A percentile compares a stretch with the other conserved stretches of the same genome.
Evolutionary conservation across 306 rosid genomes (phyloP).

Genomic region (Herpetospermum pedunculosum): DNA sequence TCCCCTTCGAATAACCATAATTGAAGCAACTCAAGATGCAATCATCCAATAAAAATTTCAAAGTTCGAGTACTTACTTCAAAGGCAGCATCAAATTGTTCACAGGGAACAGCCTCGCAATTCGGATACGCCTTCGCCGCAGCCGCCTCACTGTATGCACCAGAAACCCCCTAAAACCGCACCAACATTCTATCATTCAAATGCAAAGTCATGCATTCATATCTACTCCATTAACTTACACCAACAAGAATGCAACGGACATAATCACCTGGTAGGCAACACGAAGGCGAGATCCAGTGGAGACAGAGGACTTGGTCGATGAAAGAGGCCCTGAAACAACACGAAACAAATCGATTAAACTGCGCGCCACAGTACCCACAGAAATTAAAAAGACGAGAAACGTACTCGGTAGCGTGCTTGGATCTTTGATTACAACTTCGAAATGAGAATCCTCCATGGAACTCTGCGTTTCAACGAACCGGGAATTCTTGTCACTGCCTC

Average conservation of each 20-base stretch:
- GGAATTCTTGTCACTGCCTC: conserved; percentile 12
- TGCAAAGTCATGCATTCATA: neutral
- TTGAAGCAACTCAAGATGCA: neutral
- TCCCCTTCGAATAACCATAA: neutral
- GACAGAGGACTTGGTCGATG: conserved; percentile 40
- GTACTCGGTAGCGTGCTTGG: conserved; percentile 46
- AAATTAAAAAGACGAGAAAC: neutral
- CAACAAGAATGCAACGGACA: neutral
- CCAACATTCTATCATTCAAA: neutral
- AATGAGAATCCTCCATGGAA: conserved; percentile 7
- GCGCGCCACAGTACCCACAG: neutral
- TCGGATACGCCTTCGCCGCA: conserved; percentile 84
- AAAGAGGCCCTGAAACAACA: conserved; percentile 58
- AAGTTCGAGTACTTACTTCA: conserved; percentile 31
- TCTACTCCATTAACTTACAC: neutral
- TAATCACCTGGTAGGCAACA: conserved; percentile 78
- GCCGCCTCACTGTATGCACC: conserved; percentile 96
- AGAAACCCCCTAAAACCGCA: conserved; percentile 57
- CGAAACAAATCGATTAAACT: neutral
- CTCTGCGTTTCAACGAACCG: conserved; percentile 23
- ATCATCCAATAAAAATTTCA: neutral
- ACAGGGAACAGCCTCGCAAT: conserved; percentile 93
- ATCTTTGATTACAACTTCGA: conserved; percentile 40
- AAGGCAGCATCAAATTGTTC: conserved; percentile 87
- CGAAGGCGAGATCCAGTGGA: conserved; percentile 61